Percentiles rank a stretch among this genome's conserved stretches.
Conservation (phyloP, 2,329 filamentous ascomycete genomes). For the Elsinoe fawcettii region DNA sequence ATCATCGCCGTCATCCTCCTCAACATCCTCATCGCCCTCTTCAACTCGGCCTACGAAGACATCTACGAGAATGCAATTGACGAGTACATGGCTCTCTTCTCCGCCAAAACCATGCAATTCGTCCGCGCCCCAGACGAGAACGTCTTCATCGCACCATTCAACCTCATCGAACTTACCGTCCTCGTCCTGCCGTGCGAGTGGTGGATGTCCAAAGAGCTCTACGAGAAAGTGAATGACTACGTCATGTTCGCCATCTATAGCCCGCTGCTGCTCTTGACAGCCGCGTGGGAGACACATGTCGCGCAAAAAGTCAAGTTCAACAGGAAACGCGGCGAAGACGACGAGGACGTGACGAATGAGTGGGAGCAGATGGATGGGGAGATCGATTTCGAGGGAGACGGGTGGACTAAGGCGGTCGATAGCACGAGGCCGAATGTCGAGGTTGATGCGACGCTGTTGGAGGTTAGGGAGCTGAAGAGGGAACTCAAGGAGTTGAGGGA, state of each 20-base stretch:
- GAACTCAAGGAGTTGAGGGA: slow-evolving; percentile 41
- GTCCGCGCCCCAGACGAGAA: slow-evolving; percentile 96
- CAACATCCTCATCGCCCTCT: slow-evolving; percentile 94
- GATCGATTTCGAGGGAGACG: slow-evolving; percentile 72
- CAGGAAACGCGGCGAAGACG: slow-evolving; percentile 69
- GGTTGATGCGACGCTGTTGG: slow-evolving; percentile 65
- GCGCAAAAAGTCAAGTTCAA: slow-evolving; percentile 64
- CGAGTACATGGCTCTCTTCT: slow-evolving; percentile 88
- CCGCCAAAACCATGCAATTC: slow-evolving; percentile 93
- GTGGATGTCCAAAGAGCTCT: slow-evolving; percentile 73
- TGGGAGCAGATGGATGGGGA: slow-evolving; percentile 77
- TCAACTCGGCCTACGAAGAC: slow-evolving; percentile 93
- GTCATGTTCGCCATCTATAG: slow-evolving; percentile 84
- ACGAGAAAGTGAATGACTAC: slow-evolving; percentile 76
- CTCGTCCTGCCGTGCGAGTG: slow-evolving; percentile 81
- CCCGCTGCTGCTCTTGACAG: slow-evolving; percentile 65
- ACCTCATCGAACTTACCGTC: slow-evolving; percentile 78
- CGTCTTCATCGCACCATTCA: slow-evolving; percentile 93
- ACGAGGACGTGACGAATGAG: slow-evolving; percentile 82
- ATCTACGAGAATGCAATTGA: slow-evolving; percentile 89
- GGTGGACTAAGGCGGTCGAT: slow-evolving; percentile 75
- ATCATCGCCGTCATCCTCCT: slow-evolving; percentile 90
- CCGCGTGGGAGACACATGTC: slow-evolving; percentile 51
- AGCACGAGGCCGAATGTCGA: slow-evolving; percentile 74
- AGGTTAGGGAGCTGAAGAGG: slow-evolving; percentile 42